A percentile compares a stretch with the other conserved stretches of the same genome.
Evolutionary conservation across 176 grass and related monocot species (phyloP).

Genomic region (Zizania latifolia): DNA sequence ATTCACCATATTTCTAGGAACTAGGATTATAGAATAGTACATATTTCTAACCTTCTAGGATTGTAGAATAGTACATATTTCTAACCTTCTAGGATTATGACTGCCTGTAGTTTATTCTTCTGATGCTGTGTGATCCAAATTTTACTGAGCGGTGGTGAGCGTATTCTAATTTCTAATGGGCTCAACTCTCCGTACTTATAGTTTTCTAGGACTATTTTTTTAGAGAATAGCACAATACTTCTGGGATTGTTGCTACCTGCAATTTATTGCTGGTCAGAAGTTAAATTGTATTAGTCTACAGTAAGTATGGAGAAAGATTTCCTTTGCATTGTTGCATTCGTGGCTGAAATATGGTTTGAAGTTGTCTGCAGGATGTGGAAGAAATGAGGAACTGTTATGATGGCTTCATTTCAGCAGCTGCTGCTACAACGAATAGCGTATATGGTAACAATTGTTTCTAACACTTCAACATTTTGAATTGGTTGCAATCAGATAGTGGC

Average conservation of each 20-base stretch:
- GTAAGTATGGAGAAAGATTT: background rate
- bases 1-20: background rate
- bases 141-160: background rate
- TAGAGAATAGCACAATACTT: no score
- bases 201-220: no score
- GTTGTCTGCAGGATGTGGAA: slow-evolving; percentile 63
- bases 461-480: slow-evolving; percentile 18
- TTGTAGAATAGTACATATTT: no score
- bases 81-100: no score
- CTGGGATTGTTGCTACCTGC: background rate
- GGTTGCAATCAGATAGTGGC: background rate
- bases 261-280: background rate
- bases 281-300: background rate
- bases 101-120: no score
- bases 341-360: background rate
- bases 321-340: background rate
- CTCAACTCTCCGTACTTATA: no score
- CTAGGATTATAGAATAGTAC: no score
- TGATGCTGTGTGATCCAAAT: background rate
- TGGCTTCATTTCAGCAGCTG: slow-evolving; percentile 74
- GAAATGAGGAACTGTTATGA: slow-evolving; percentile 82
- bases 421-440: slow-evolving; percentile 68
- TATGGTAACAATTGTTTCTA: slow-evolving; percentile 64
- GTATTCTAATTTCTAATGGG: background rate
- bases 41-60: no score